Percentiles rank a stretch among this genome's conserved stretches.
These are phyloP conservation scores for Exophiala sp. DNA, from an alignment of 2,329 filamentous ascomycete genomes.

Conservation along the genomic window DNA sequence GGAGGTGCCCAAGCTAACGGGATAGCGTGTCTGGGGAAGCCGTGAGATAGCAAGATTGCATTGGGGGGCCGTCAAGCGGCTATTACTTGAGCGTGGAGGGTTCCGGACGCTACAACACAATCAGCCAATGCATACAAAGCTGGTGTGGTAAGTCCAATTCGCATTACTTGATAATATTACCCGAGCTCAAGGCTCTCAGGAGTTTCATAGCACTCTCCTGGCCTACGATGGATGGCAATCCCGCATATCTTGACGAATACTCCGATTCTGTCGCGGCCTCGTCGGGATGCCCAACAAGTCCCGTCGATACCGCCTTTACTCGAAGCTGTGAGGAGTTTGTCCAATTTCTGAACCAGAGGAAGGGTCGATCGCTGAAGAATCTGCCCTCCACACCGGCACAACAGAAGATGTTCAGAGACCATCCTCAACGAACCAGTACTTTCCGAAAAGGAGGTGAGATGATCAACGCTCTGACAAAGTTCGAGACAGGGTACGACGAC, in stretches of 20 bases:
- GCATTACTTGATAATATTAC: neutral
- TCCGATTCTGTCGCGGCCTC: neutral
- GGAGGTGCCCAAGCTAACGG: neutral
- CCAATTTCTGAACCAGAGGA: conserved; percentile 5
- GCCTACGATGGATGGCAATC: conserved; percentile 12
- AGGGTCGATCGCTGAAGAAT: conserved; percentile 3
- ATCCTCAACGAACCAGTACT: neutral
- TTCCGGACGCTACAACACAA: conserved; percentile 7
- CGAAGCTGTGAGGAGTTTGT: conserved; percentile 11
- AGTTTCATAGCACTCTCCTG: conserved; percentile 17
- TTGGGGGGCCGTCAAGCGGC: conserved; percentile 15
- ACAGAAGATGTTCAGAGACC: neutral
- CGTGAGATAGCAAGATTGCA: conserved; percentile 10
- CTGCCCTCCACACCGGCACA: conserved; percentile 13
- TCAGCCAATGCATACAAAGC: conserved; percentile 10
- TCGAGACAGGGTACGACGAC: conserved; percentile 5
- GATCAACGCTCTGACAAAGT: neutral
- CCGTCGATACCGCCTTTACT: neutral
- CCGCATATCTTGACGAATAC: conserved; percentile 7
- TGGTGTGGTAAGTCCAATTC: conserved; percentile 12
- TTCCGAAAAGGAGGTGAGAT: conserved; percentile 7
- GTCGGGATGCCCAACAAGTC: neutral
- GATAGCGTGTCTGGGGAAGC: conserved; percentile 14
- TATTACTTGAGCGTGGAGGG: conserved; percentile 13
- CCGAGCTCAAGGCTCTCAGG: neutral